Percentiles rank a stretch among this genome's conserved stretches.
These are phyloP conservation scores for Paecilomyces variotii DNA, from an alignment of 2,329 filamentous ascomycete genomes.

Conservation along the genomic window DNA sequence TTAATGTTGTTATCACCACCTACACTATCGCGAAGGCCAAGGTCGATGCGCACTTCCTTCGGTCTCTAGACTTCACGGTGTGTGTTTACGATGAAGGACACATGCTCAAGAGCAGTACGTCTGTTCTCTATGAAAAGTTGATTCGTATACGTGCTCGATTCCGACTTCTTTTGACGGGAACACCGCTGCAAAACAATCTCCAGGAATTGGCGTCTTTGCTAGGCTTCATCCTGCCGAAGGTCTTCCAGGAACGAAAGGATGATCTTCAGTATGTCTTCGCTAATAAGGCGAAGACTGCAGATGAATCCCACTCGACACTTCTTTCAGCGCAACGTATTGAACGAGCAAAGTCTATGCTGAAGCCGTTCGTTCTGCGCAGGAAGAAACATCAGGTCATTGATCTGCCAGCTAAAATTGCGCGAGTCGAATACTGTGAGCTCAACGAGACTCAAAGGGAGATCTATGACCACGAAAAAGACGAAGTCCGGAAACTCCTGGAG, in stretches of 20 bases:
- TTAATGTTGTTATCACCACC: conserved; percentile 65
- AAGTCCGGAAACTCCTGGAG: conserved; percentile 52
- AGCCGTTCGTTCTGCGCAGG: conserved; percentile 86
- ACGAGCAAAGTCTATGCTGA: conserved; percentile 82
- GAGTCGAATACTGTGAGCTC: conserved; percentile 75
- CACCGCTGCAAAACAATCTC: conserved; percentile 91
- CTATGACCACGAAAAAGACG: conserved; percentile 62
- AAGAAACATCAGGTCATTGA: conserved; percentile 91
- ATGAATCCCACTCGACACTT: conserved; percentile 65
- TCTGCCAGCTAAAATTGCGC: conserved; percentile 69
- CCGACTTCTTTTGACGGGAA: conserved; percentile 80
- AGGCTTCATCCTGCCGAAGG: conserved; percentile 82
- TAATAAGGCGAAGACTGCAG: conserved; percentile 76
- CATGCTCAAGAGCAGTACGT: conserved; percentile 79
- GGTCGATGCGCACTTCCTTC: conserved; percentile 56
- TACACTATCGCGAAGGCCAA: conserved; percentile 59
- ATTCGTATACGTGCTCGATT: conserved; percentile 72
- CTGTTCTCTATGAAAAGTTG: conserved; percentile 71
- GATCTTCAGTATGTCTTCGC: conserved; percentile 83
- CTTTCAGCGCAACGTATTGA: conserved; percentile 80
- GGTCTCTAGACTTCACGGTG: conserved; percentile 48
- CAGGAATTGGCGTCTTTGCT: conserved; percentile 85
- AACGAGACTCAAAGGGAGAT: conserved; percentile 62
- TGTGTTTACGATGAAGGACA: conserved; percentile 93
- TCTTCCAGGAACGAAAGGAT: conserved; percentile 71